Evolutionary conservation across 768 basidiomycete species (phyloP).

Genomic region (Phylloporus sp.): DNA sequence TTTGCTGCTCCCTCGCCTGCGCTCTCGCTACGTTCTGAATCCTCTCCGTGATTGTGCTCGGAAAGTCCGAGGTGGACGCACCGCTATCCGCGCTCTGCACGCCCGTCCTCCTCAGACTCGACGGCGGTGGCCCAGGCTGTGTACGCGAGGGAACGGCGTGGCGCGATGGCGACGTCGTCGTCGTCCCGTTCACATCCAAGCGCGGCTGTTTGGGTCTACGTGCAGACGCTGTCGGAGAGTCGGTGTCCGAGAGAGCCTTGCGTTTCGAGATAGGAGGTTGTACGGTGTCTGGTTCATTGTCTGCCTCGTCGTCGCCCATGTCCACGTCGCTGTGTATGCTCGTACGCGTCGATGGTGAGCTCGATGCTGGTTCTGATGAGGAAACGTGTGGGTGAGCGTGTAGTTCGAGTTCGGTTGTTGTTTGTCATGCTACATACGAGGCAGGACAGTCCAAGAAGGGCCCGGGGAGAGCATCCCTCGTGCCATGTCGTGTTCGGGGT

Average conservation of each 20-base stretch:
- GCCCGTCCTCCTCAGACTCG: neutral
- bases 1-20: neutral
- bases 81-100: neutral
- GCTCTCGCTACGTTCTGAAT: constrained; percentile 7
- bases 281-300: neutral
- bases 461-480: constrained; percentile 19
- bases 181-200: constrained; percentile 6
- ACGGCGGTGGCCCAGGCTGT: constrained; percentile 6
- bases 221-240: neutral
- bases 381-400: constrained; percentile 1
- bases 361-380: constrained; percentile 19
- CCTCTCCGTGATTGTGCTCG: constrained; percentile 14
- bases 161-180: neutral
- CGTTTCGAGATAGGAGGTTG: constrained; percentile 23
- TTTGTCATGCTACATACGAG: constrained; percentile 17
- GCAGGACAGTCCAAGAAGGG: constrained; percentile 26
- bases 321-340: constrained; percentile 9
- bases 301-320: constrained; percentile 22
- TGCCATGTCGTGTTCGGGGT: no score
- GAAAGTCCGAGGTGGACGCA: constrained; percentile 18
- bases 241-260: constrained; percentile 16
- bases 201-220: constrained; percentile 20
- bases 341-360: constrained; percentile 13
- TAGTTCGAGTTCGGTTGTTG: neutral
- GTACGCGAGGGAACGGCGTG: constrained; percentile 4